Conservation (phyloP, 164 flowering plant genomes). For the Nelumbo lutea region DNA sequence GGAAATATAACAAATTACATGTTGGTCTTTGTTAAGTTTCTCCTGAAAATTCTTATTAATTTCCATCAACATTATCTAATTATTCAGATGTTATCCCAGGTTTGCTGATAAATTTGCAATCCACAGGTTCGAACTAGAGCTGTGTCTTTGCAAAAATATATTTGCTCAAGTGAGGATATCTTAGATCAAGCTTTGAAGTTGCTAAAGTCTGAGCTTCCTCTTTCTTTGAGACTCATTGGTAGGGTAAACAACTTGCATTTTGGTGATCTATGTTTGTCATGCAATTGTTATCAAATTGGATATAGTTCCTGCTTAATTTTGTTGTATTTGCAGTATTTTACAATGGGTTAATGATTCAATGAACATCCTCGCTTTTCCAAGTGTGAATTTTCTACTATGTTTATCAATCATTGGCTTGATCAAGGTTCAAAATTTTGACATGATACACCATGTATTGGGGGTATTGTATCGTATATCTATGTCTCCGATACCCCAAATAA, state of each 20-base stretch:
- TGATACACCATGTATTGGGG: too few species aligned
- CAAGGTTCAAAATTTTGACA: too few species aligned
- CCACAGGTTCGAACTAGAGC: constrained; percentile 84
- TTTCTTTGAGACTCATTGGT: constrained; percentile 89
- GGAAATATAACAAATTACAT: neutral
- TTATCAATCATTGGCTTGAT: too few species aligned
- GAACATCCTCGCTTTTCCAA: too few species aligned
- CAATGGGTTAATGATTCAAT: too few species aligned
- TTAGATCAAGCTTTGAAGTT: constrained; percentile 66
- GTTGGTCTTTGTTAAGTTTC: neutral
- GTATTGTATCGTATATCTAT: too few species aligned
- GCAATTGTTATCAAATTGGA: neutral
- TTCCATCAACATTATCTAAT: constrained; percentile 2
- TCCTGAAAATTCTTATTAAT: neutral
- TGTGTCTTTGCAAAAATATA: constrained; percentile 63
- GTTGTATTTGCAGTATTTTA: neutral
- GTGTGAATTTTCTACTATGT: too few species aligned
- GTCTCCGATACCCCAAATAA: too few species aligned
- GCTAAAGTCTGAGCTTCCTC: constrained; percentile 91
- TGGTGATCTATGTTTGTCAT: neutral
- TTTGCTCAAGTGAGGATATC: constrained; percentile 70
- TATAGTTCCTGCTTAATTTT: neutral
- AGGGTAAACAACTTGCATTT: constrained; percentile 10
- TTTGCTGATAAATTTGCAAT: constrained; percentile 8
- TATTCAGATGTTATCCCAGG: neutral